phyloP scores from a whole-genome alignment of 192 early-diverging fungal genomes.

The Chytriomyces sp. region DNA sequence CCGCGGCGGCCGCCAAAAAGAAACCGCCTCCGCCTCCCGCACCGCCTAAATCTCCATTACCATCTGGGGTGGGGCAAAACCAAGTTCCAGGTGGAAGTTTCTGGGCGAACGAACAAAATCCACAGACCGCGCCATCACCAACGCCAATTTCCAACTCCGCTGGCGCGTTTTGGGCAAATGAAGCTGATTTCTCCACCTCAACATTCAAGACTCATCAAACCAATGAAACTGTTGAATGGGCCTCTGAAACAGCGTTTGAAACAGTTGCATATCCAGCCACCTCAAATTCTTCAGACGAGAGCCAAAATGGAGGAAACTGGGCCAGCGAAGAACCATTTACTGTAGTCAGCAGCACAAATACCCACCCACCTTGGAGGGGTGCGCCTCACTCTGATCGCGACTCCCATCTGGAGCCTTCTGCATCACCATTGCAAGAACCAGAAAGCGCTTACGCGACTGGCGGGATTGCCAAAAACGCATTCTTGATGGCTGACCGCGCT shows the following conservation, averaged over 20 bases:
- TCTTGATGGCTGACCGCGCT: background rate
- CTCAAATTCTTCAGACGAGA: background rate
- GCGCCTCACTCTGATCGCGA: background rate
- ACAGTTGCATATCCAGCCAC: conserved; percentile 1
- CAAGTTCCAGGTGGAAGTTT: background rate
- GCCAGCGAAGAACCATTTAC: background rate
- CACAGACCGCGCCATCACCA: background rate
- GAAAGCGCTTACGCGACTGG: background rate
- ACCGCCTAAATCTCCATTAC: background rate
- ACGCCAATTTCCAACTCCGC: background rate
- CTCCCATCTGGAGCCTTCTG: too few species aligned
- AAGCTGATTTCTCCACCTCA: background rate
- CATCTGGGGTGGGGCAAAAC: background rate
- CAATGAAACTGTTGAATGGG: conserved; percentile 4
- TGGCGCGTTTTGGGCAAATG: conserved; percentile 5
- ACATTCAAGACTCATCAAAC: background rate
- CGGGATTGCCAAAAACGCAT: background rate
- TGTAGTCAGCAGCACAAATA: background rate
- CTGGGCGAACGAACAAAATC: background rate
- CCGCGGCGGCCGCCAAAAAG: background rate
- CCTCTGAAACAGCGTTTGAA: conserved; percentile 10
- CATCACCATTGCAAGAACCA: background rate
- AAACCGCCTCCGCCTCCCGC: conserved; percentile 10
- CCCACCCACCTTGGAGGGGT: background rate
- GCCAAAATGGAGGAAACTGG: background rate